Conservation (phyloP, 768 basidiomycete species). For the Pleurotus pulmonarius region DNA sequence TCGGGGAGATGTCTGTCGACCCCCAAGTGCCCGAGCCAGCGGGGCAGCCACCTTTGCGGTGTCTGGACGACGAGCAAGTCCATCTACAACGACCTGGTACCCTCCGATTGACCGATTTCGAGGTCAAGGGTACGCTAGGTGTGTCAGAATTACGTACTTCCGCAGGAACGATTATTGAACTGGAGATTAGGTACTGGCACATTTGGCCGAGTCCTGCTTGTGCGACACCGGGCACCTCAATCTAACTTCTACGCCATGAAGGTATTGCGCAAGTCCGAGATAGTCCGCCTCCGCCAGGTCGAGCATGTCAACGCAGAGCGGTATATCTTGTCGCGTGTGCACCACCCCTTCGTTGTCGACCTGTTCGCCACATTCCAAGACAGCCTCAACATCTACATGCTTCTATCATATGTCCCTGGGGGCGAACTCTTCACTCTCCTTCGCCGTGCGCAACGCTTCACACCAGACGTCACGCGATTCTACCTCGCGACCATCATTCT, state of each 20-base stretch:
- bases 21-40: conserved; percentile 11
- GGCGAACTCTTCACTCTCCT: conserved; percentile 98
- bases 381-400: conserved; percentile 95
- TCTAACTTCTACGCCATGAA: conserved; percentile 81
- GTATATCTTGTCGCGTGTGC: conserved; percentile 85
- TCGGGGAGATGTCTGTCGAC: conserved; percentile 18
- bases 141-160: conserved; percentile 16
- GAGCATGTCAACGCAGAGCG: conserved; percentile 98
- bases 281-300: conserved; percentile 88
- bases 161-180: conserved; percentile 4
- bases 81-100: conserved; percentile 53
- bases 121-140: conserved; percentile 79
- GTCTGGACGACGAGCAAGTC: conserved; percentile 68
- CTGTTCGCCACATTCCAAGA: conserved; percentile 96
- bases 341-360: conserved; percentile 96
- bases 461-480: conserved; percentile 96
- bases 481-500: conserved; percentile 96
- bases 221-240: conserved; percentile 61
- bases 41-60: conserved; percentile 43
- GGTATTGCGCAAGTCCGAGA: conserved; percentile 80
- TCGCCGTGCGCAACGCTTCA: conserved; percentile 90
- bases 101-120: conserved; percentile 75
- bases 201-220: conserved; percentile 90
- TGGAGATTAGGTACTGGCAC: conserved; percentile 80
- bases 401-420: conserved; percentile 93